These are phyloP conservation scores for Hericium coralloides DNA, from an alignment of 768 basidiomycete species.

Conservation along the genomic window DNA sequence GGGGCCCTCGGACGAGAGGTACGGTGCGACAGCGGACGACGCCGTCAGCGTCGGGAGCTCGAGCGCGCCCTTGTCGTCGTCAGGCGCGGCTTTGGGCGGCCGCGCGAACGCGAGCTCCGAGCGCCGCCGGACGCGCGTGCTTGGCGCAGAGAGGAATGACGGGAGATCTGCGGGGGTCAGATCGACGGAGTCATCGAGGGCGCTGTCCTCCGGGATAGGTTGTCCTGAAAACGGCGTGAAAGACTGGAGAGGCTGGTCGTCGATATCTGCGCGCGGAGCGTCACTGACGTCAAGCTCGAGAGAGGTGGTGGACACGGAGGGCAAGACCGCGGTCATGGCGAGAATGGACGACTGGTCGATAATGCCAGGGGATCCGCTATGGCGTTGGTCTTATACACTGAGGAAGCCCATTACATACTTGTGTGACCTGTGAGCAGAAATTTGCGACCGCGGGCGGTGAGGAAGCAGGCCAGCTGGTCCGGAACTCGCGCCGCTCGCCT, in stretches of 20 bases:
- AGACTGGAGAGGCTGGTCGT: not conserved
- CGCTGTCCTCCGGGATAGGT: not conserved
- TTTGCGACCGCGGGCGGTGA: not conserved
- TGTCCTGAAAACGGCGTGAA: no score
- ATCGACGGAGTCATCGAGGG: not conserved
- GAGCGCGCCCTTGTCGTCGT: not conserved
- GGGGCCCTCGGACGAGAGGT: not conserved
- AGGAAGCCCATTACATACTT: not conserved
- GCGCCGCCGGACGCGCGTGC: conserved; percentile 1
- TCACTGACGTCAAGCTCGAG: not conserved
- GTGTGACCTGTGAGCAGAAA: not conserved
- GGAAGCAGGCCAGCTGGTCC: not conserved
- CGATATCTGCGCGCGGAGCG: not conserved
- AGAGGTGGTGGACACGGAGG: not conserved
- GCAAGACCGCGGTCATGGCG: not conserved
- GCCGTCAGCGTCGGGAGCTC: not conserved
- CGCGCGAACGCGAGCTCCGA: conserved; percentile 3
- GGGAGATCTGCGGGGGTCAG: not conserved
- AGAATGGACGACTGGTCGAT: not conserved
- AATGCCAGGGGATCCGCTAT: not conserved
- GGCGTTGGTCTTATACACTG: not conserved
- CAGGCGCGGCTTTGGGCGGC: not conserved
- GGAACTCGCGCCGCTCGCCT: no score
- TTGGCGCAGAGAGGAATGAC: not conserved
- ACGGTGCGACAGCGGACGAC: not conserved